phyloP scores from a whole-genome alignment of 1,284 basidiomycete species.

The Dichomitus squalens region DNA sequence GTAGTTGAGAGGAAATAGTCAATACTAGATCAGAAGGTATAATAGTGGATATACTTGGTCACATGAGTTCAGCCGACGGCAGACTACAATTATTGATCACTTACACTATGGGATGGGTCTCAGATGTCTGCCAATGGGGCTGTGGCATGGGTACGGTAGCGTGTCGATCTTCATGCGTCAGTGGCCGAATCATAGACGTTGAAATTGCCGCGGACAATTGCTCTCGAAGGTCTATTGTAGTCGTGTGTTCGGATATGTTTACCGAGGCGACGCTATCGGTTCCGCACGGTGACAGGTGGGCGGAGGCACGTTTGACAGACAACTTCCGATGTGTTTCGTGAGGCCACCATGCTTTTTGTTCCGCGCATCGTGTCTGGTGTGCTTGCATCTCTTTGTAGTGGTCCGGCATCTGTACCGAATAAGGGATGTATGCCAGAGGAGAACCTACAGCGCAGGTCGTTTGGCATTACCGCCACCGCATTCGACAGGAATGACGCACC shows the following conservation, averaged over 20 bases:
- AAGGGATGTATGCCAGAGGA: slow-evolving; percentile 64
- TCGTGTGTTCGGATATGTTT: slow-evolving; percentile 18
- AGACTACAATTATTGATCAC: slow-evolving; percentile 21
- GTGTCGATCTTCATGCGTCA: slow-evolving; percentile 5
- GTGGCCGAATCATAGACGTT: slow-evolving; percentile 40
- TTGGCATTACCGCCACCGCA: background rate
- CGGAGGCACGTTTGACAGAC: background rate
- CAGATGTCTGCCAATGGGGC: slow-evolving; percentile 53
- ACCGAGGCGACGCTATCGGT: no score
- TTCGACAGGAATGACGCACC: slow-evolving; percentile 41
- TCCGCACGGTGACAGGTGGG: background rate
- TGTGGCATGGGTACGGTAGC: slow-evolving; percentile 6
- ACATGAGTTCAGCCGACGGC: background rate
- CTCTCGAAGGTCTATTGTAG: slow-evolving; percentile 40
- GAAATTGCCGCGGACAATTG: slow-evolving; percentile 58
- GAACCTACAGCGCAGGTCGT: slow-evolving; percentile 43
- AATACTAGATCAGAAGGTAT: slow-evolving; percentile 64
- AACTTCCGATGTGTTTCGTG: slow-evolving; percentile 24
- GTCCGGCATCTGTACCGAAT: slow-evolving; percentile 71
- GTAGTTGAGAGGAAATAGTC: slow-evolving; percentile 56
- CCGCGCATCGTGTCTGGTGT: slow-evolving; percentile 55
- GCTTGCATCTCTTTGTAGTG: slow-evolving; percentile 61
- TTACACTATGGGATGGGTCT: slow-evolving; percentile 85
- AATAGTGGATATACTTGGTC: slow-evolving; percentile 62
- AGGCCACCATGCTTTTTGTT: slow-evolving; percentile 58